Evolutionary conservation across 495 filamentous ascomycete species (phyloP).

Genomic region (Xylaria castorea): DNA sequence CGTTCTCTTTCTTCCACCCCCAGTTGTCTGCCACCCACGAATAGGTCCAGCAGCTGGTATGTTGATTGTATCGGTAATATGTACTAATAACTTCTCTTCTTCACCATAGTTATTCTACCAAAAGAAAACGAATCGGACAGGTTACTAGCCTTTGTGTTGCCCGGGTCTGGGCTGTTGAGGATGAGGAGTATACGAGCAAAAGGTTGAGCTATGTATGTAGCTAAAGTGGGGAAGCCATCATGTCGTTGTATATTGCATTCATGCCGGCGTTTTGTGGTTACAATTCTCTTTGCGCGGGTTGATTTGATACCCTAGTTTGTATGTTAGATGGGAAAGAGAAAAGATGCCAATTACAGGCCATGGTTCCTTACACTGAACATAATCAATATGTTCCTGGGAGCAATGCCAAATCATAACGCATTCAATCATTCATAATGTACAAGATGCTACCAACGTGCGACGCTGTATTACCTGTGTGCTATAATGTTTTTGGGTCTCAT

Average conservation of each 20-base stretch:
- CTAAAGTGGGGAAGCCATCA: neutral
- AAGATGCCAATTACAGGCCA: neutral
- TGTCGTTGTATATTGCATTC: constrained; percentile 33
- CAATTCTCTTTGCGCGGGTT: constrained; percentile 23
- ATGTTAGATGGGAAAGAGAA: constrained; percentile 2
- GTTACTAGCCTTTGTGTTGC: constrained; percentile 49
- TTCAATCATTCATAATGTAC: constrained; percentile 31
- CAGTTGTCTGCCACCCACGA: neutral
- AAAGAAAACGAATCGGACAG: constrained; percentile 61
- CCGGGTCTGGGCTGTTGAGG: constrained; percentile 47
- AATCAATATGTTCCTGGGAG: neutral
- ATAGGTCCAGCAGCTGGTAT: neutral
- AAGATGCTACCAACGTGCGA: constrained; percentile 16
- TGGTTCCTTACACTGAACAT: neutral
- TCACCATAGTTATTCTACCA: constrained; percentile 55
- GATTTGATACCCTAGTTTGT: constrained; percentile 24
- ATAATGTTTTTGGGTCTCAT: neutral
- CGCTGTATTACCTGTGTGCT: constrained; percentile 8
- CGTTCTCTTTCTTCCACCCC: neutral
- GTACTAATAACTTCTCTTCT: constrained; percentile 36
- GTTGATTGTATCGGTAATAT: neutral
- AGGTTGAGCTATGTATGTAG: neutral
- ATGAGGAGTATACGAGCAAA: neutral
- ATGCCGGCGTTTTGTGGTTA: constrained; percentile 37
- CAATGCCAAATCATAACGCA: constrained; percentile 22